Conservation (phyloP, 225 moss, liverwort and hornwort species). For the Rhytidiadelphus loreus region DNA sequence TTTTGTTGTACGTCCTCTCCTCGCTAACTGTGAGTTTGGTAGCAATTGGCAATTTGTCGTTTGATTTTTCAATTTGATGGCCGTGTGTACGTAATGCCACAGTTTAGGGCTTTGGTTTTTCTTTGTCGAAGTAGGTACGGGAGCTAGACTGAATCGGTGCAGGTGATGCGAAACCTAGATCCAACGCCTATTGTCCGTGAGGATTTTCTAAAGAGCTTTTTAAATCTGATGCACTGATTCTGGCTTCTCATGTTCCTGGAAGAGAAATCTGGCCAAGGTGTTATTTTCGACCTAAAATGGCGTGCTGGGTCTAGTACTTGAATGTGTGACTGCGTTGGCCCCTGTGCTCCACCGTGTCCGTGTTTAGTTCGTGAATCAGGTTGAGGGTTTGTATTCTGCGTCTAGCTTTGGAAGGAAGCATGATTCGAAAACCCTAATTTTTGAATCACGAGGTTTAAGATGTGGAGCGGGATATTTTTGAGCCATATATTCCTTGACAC, state of each 20-base stretch:
- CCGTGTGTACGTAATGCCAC: neutral
- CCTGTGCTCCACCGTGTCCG: too few relatives aligned
- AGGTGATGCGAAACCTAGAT: slow-evolving; percentile 17
- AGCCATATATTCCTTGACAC: neutral
- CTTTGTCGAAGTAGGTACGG: neutral
- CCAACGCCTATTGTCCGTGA: too few relatives aligned
- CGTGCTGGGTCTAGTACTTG: neutral
- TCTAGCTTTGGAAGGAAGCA: neutral
- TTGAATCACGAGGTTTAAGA: too few relatives aligned
- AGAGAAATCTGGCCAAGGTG: neutral
- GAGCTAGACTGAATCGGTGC: neutral
- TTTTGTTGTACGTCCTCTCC: neutral
- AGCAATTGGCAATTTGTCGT: neutral
- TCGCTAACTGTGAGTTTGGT: neutral
- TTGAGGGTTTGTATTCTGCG: neutral
- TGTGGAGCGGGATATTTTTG: neutral
- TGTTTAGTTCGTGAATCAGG: neutral
- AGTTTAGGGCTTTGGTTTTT: neutral
- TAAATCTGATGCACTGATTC: slow-evolving; percentile 23
- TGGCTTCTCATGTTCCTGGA: neutral
- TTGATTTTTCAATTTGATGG: neutral
- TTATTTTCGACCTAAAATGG: neutral
- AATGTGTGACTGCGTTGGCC: neutral
- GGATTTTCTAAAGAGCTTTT: slow-evolving; percentile 23
- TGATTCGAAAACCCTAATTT: neutral